phyloP scores from a whole-genome alignment of 257 asterid genomes.

The Plectranthus barbatus region DNA sequence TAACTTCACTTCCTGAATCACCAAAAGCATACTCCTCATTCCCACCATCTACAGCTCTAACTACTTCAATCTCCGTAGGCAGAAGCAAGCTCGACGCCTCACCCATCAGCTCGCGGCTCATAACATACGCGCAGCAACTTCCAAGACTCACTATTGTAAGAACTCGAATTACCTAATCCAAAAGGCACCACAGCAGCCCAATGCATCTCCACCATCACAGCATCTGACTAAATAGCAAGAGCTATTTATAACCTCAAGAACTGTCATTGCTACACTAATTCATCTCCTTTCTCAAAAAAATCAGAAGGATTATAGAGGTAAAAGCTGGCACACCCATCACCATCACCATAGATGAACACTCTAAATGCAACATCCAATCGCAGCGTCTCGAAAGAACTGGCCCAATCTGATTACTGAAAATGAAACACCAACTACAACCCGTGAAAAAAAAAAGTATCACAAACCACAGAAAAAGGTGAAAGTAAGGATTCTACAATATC shows the following conservation, averaged over 20 bases:
- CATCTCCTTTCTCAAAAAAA: slow-evolving; percentile 23
- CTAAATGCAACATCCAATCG: slow-evolving; percentile 10
- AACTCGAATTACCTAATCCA: slow-evolving; percentile 36
- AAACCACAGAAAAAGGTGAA: slow-evolving; percentile 18
- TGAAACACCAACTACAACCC: slow-evolving; percentile 29
- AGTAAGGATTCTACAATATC: slow-evolving; percentile 11
- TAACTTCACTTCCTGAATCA: slow-evolving; percentile 26
- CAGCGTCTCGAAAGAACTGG: slow-evolving; percentile 14
- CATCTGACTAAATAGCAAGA: slow-evolving; percentile 33
- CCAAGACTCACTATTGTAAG: slow-evolving; percentile 18
- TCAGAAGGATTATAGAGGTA: slow-evolving; percentile 15
- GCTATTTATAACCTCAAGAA: slow-evolving; percentile 27
- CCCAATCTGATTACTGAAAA: slow-evolving; percentile 41
- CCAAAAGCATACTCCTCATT: slow-evolving; percentile 22
- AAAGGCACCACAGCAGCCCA: slow-evolving; percentile 45
- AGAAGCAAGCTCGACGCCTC: slow-evolving; percentile 20
- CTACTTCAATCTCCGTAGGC: slow-evolving; percentile 20
- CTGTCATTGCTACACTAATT: slow-evolving; percentile 48
- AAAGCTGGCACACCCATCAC: slow-evolving; percentile 21
- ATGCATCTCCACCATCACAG: slow-evolving; percentile 42
- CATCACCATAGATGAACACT: slow-evolving; percentile 24
- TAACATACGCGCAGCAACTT: slow-evolving; percentile 31
- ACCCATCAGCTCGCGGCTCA: slow-evolving; percentile 32
- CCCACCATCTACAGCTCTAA: slow-evolving; percentile 18
- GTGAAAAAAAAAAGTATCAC: slow-evolving; percentile 16